These are phyloP conservation scores for Nelumbo lutea DNA, from an alignment of 164 flowering plant genomes.

Conservation along the genomic window DNA sequence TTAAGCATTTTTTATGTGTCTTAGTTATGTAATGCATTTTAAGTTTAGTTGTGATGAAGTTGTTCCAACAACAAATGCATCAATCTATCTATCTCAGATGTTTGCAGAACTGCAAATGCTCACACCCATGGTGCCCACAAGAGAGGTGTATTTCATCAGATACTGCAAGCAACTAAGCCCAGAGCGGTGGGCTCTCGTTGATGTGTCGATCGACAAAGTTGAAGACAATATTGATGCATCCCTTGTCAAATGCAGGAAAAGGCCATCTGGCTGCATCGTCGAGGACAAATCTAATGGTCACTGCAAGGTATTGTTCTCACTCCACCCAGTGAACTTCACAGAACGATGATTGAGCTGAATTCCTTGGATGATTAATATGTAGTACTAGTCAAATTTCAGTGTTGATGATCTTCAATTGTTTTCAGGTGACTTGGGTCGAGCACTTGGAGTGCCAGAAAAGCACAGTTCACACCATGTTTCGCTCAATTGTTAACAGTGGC, in stretches of 20 bases:
- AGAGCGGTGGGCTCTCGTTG: conserved; percentile 88
- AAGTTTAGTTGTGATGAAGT: background rate
- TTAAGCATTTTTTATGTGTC: too few relatives aligned
- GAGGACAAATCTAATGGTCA: conserved; percentile 89
- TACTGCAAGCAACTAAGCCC: conserved; percentile 63
- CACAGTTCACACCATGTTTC: conserved; percentile 62
- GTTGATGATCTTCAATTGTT: background rate
- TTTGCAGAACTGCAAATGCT: conserved; percentile 96
- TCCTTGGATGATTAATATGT: too few relatives aligned
- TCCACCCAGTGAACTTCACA: too few relatives aligned
- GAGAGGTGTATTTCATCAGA: conserved; percentile 86
- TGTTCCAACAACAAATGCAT: too few relatives aligned
- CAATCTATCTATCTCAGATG: conserved; percentile 48
- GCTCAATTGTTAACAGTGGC: conserved; percentile 74
- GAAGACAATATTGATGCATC: conserved; percentile 75
- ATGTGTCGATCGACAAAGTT: conserved; percentile 80
- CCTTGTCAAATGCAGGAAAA: conserved; percentile 65
- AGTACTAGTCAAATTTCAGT: too few relatives aligned
- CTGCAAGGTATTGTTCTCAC: conserved; percentile 54
- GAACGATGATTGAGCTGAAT: too few relatives aligned
- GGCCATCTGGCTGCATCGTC: conserved; percentile 96
- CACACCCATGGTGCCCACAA: conserved; percentile 83
- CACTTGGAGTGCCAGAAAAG: conserved; percentile 77
- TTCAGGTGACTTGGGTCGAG: conserved; percentile 93
- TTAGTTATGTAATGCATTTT: background rate